phyloP scores from a whole-genome alignment of 1,284 basidiomycete genomes.

The Ceraceosorus guamensis region DNA sequence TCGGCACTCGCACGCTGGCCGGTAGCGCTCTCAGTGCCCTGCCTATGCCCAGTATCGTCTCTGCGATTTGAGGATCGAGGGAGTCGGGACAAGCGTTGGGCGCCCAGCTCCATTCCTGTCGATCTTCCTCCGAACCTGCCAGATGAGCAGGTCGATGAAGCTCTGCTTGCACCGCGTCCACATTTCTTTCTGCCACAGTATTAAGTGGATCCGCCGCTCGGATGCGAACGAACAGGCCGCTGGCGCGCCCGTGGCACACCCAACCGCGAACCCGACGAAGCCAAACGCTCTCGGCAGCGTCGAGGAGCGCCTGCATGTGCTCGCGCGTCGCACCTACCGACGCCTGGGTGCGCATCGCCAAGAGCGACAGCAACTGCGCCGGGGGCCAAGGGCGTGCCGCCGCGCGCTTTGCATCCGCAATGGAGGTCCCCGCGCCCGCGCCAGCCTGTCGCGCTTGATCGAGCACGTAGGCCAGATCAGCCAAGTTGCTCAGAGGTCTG shows the following conservation, averaged over 20 bases:
- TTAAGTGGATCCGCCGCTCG: background rate
- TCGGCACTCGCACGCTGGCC: background rate
- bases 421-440: too few relatives aligned
- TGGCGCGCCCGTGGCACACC: constrained; percentile 3
- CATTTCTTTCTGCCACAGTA: background rate
- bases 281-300: constrained; percentile 1
- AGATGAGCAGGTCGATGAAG: constrained; percentile 9
- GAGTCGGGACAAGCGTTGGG: constrained; percentile 69
- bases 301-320: background rate
- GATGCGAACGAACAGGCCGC: background rate
- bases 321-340: background rate
- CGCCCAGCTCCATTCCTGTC: constrained; percentile 55
- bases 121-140: background rate
- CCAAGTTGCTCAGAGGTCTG: too few relatives aligned
- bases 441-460: too few relatives aligned
- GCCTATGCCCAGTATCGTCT: constrained; percentile 77
- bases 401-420: too few relatives aligned
- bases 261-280: background rate
- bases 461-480: too few relatives aligned
- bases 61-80: constrained; percentile 55
- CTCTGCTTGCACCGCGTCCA: background rate
- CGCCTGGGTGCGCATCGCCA: constrained; percentile 5
- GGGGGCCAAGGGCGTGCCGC: background rate
- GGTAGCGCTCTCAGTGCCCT: constrained; percentile 61
- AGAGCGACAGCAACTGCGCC: constrained; percentile 9